Evolutionary conservation across 768 basidiomycete genomes (phyloP).

Genomic region (Tremella mesenterica): DNA sequence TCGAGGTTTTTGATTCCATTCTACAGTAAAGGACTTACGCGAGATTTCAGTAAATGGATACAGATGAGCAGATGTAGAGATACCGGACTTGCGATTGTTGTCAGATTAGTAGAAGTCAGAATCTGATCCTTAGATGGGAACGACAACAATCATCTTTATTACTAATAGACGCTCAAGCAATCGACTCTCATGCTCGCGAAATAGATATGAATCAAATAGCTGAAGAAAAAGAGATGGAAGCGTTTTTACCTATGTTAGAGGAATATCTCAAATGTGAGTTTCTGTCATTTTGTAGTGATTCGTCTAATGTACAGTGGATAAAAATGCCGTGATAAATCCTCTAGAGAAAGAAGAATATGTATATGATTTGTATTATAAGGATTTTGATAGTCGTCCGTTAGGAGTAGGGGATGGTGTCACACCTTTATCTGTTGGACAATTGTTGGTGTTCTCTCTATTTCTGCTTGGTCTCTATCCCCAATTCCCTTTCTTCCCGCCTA

Average conservation of each 20-base stretch:
- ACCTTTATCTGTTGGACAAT: slow-evolving; percentile 14
- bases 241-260: slow-evolving; percentile 43
- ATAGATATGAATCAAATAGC: too few relatives aligned
- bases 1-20: too few relatives aligned
- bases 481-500: not conserved
- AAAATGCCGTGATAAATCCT: not conserved
- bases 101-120: too few relatives aligned
- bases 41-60: too few relatives aligned
- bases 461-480: not conserved
- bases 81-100: too few relatives aligned
- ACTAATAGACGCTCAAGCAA: too few relatives aligned
- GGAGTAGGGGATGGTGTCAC: slow-evolving; percentile 31
- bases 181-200: too few relatives aligned
- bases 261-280: slow-evolving; percentile 39
- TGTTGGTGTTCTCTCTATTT: slow-evolving; percentile 12
- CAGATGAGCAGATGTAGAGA: too few relatives aligned
- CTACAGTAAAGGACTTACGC: too few relatives aligned
- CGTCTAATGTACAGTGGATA: slow-evolving; percentile 6
- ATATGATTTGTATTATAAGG: slow-evolving; percentile 43
- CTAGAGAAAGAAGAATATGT: slow-evolving; percentile 33
- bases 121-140: too few relatives aligned
- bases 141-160: too few relatives aligned
- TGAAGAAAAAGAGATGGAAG: slow-evolving; percentile 40
- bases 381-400: slow-evolving; percentile 25
- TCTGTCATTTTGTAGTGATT: not conserved